Evolutionary conservation across 2,329 filamentous ascomycete species (phyloP).

Genomic region (Aspergillus tubingensis): DNA sequence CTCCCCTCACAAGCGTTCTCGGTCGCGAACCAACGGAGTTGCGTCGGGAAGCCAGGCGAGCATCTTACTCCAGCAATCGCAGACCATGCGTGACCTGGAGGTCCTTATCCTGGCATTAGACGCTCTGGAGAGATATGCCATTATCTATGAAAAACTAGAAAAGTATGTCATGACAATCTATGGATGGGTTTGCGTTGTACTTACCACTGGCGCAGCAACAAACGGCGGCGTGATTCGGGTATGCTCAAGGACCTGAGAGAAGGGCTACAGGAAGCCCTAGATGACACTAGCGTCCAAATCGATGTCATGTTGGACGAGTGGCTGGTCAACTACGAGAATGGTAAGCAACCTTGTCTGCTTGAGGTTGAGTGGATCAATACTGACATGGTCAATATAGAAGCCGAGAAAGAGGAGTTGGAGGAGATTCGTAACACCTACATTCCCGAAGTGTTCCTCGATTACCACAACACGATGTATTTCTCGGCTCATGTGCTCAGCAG

Average conservation of each 20-base stretch:
- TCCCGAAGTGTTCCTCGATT: conserved; percentile 81
- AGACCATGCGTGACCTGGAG: conserved; percentile 69
- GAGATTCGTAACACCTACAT: conserved; percentile 75
- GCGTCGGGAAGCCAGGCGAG: conserved; percentile 26
- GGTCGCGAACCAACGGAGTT: conserved; percentile 30
- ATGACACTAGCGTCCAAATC: conserved; percentile 58
- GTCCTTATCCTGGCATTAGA: conserved; percentile 66
- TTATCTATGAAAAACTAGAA: conserved; percentile 51
- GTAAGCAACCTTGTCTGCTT: conserved; percentile 45
- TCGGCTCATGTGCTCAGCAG: conserved; percentile 73
- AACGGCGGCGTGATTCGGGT: conserved; percentile 37
- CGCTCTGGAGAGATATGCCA: conserved; percentile 66
- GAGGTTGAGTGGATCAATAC: neutral
- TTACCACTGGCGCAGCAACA: conserved; percentile 24
- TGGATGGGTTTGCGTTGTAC: conserved; percentile 4
- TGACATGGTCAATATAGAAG: conserved; percentile 39
- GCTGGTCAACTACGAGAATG: conserved; percentile 58
- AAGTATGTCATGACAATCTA: conserved; percentile 34
- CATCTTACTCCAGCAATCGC: conserved; percentile 50
- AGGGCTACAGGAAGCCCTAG: conserved; percentile 57
- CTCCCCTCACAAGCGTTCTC: conserved; percentile 32
- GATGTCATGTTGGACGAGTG: conserved; percentile 64
- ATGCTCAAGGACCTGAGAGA: conserved; percentile 55
- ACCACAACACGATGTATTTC: conserved; percentile 77
- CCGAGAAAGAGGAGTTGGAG: conserved; percentile 62